Base-by-base conservation (phyloP, 495 filamentous ascomycete genomes). In the Aspergillus biplanus region DNA sequence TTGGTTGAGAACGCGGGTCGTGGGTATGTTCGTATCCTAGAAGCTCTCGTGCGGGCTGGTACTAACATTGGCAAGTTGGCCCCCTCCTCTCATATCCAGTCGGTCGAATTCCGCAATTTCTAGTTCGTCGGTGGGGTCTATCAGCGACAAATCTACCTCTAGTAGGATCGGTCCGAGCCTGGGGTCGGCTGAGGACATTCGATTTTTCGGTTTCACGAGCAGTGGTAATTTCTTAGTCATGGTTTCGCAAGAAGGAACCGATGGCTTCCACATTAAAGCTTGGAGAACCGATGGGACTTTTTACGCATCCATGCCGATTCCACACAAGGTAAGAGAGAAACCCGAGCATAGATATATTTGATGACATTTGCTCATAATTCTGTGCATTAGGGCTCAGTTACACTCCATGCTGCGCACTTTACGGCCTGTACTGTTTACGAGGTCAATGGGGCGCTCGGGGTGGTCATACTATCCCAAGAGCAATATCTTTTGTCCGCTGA, bases 91-190 rank as follows among this genome's bases (percentile, higher is more conserved):
- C 13, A 47, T 56, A 7, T 62, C 62, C 2, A 68, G 59, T 50
- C 48, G 62, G 7, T 62, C 66, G 1, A 61, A 58, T 27, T 68
- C 66, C 2, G 47, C 47, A 11, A 52, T 61, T 5, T 68, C 66
- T 1, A 47, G 53, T 4, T 42, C 50, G 8, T 59, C 56, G 7
- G 47, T 56, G 0, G 52, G 58, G 5, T 56, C 53, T 11, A 31
- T 52, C 5, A 50, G 37, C 2, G 49, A 34, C 6, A 63, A 54
- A 12, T 55, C 50, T 12, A 65, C 62, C 35, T 33, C 62, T 32
- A 58, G 59, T 44, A 18, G 48, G 5, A 27, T 47, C 6, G 57
- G 59, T 3, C 31, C 44, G 0, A 5, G 4, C 2, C 35, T 68
- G 11, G 58, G 58, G 1, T 46, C 62, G 15, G 59, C 59, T 6